Base-by-base conservation (phyloP, 495 filamentous ascomycete species). In the Aspergillus steynii region DNA sequence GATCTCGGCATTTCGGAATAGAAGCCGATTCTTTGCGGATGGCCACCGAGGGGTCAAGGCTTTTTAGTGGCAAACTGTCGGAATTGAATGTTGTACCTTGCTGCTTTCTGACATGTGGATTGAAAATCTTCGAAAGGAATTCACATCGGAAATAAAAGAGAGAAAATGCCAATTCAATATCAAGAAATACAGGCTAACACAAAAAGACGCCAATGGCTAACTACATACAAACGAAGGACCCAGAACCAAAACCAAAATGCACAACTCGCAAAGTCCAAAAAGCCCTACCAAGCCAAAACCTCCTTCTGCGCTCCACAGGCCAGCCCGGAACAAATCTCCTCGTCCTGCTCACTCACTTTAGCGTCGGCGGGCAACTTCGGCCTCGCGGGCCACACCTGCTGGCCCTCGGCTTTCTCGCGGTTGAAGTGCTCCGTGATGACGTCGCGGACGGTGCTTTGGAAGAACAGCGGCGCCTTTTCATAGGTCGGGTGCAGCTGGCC, bases 401-500 rank as follows among this genome's bases (percentile, higher is more conserved):
- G 48, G 3, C 71, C 72, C 32, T 59, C 68, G 8, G 58, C 57
- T 59, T 78, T 68, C 66, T 83, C 81, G 4, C 65, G 63, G 52
- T 76, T 64, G 54, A 69, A 67, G 56, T 82, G 79, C 46, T 72
- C 71, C 0, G 67, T 75, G 25, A 82, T 70, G 34, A 73, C 70
- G 3, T 81, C 74, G 2, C 77, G 74, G 7, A 74, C 71, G 6
- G 71, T 66, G 57, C 69, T 78, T 64, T 82, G 79, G 73, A 80
- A 80, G 61, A 72, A 79, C 0, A 82, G 66, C 3, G 78, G 75
- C 2, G 75, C 81, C 61, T 82, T 79, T 58, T 84, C 82, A 55
- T 68, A 76, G 29, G 73, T 70, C 0, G 80, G 81, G 54, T 84
- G 80, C n/a, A 84, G 66, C 53, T 80, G 73, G 32, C 82, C 81